phyloP scores from a whole-genome alignment of 495 filamentous ascomycete genomes.

The Opeltia flavorubescens region DNA sequence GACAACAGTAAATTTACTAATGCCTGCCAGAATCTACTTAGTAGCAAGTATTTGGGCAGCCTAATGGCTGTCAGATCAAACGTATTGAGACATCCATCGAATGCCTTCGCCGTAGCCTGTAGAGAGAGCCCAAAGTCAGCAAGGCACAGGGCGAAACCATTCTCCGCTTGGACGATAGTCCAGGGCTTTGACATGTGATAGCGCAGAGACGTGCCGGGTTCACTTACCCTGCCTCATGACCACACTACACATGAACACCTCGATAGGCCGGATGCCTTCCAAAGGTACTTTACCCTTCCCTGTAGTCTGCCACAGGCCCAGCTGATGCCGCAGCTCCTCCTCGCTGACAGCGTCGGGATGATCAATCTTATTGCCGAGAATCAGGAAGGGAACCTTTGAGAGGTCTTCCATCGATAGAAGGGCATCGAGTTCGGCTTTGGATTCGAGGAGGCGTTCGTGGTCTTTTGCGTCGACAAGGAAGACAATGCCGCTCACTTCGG shows the following conservation, averaged over 20 bases:
- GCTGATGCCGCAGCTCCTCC: constrained; percentile 79
- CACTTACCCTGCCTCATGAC: constrained; percentile 85
- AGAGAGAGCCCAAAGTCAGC: not conserved
- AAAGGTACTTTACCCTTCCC: constrained; percentile 95
- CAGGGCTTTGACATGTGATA: constrained; percentile 1
- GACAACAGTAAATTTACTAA: too few species aligned
- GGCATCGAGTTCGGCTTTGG: constrained; percentile 92
- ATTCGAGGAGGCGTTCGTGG: constrained; percentile 80
- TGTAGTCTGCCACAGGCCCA: constrained; percentile 91
- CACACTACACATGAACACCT: constrained; percentile 98
- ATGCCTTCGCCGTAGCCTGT: constrained; percentile 40
- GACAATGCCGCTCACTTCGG: constrained; percentile 93
- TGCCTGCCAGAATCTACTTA: too few species aligned
- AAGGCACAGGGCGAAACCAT: not conserved
- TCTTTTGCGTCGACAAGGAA: constrained; percentile 98
- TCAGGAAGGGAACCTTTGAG: constrained; percentile 81
- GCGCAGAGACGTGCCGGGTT: not conserved
- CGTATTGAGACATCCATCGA: constrained; percentile 41
- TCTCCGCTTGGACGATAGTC: not conserved
- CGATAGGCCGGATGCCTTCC: constrained; percentile 88
- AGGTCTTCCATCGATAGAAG: constrained; percentile 89
- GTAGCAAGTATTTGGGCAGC: too few species aligned
- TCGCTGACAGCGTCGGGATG: constrained; percentile 89
- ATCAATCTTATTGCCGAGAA: constrained; percentile 98
- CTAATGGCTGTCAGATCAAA: too few species aligned